Conservation (phyloP, 208 protist genomes). For the Polymyxa betae region DNA sequence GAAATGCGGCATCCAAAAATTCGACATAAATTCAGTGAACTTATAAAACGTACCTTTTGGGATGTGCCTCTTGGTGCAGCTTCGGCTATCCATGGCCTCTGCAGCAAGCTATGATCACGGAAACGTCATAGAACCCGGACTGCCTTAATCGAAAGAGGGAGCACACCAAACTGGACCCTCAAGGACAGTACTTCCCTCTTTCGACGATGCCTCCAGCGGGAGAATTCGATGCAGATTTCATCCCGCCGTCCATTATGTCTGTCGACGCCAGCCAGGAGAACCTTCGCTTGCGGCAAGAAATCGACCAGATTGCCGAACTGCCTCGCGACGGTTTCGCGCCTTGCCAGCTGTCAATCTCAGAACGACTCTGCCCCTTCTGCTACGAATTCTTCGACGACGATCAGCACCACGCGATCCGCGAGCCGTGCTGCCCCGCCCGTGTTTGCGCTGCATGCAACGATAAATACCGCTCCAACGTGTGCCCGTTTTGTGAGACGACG, state of each 20-base stretch:
- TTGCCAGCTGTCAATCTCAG: background rate
- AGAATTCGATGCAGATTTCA: background rate
- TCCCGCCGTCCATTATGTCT: background rate
- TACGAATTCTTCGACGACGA: background rate
- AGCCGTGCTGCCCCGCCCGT: background rate
- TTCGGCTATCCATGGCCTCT: too few relatives aligned
- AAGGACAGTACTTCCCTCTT: background rate
- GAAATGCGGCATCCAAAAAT: too few relatives aligned
- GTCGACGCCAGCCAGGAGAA: background rate
- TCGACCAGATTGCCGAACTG: background rate
- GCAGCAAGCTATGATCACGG: background rate
- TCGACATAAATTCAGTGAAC: too few relatives aligned
- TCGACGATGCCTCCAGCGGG: background rate
- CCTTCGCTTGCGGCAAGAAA: background rate
- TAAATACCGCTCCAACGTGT: background rate
- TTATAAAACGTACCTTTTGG: too few relatives aligned
- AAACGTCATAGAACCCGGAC: background rate
- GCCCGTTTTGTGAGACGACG: background rate
- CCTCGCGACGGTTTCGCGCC: background rate
- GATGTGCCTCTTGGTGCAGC: too few relatives aligned
- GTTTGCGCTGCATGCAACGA: background rate
- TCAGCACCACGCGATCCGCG: background rate
- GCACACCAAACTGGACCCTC: background rate
- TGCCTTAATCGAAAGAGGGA: background rate
- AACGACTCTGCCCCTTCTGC: background rate